Evolutionary conservation across 108 stramenopile species (phyloP), one percentile per base, ranked within the genome.

Genomic region (Hondaea fermentalgiana): DNA sequence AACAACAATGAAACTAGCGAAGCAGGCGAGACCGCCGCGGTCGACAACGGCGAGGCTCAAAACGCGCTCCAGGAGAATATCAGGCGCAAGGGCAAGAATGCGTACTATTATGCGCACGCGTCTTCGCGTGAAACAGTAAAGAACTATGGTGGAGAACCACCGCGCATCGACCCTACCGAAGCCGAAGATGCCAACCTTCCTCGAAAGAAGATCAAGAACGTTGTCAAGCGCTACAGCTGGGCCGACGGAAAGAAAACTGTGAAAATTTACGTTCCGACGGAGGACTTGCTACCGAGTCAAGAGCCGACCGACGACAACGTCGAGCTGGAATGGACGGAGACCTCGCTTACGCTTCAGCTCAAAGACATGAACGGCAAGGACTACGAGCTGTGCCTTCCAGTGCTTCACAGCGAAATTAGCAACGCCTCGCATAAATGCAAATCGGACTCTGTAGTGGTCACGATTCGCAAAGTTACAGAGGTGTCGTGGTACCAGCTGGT

Each of bases 131-230:
- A 83, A 45, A 83, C 76, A 6, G 76, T 83, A 1, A 83, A 83
- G 5, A 83, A 83, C 76, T 83, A 83, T 23, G 76, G 76, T 45
- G 76, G 76, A 43, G 76, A 83, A 12, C 76, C 76, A 45, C 76
- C 45, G 19, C 45, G 51, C 1, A 83, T 83, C 25, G 76, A 83
- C 51, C 49, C 51, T 47, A 2, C 49, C 49, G 21, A 69, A 23
- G 64, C 64, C 64, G 76, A 53, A 12, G 49, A 47, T 23, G 64
- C 64, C 35, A 4, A 83, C 49, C 49, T 83, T 14, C 76, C 76
- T 0, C 14, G 16, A 6, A 53, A 53, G 51, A 83, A 83, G 76
- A 10, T 53, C 17, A 83, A 83, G 4, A 47, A 83, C 51, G 49
- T 47, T 23, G 28, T 83, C 51, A 47, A 47, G 76, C 45, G 51